Base-by-base conservation (phyloP, 345 rosid species). In the Syzygium aqueum region DNA sequence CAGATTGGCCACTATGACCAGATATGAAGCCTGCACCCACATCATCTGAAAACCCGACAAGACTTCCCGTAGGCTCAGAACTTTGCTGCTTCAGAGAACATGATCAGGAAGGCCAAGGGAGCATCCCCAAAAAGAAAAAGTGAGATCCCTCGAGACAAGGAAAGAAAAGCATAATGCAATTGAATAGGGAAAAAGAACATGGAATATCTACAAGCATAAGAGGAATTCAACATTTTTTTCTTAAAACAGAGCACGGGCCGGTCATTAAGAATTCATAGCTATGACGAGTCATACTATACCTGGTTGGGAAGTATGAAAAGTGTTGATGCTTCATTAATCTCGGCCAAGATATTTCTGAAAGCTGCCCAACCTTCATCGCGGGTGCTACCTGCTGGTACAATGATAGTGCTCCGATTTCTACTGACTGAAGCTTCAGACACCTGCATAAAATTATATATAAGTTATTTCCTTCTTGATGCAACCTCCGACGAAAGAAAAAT, bases 21-120 rank as follows among this genome's bases (percentile, higher is more conserved):
- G 99, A 92, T 90, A 97, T 97, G 91, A 97, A 97, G 86, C 99
- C 99, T 88, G 99, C 99, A 87, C 99, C 99, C 8, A 97, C 99
- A 90, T 97, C 99, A 92, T 97, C 97, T 15, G 99, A 97, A 85
- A 97, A 98, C 86, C 98, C 99, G 90, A 92, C 97, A 77, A 95
- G 85, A 85, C 88, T 95, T 91, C 95, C 98, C 85, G 95, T 90
- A 90, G 91, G 88, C 91, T 95, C 99, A 78, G 95, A 92, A 88
- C 89, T 89, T 91, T 94, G 95, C 99, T 95, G 96, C 86, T 89
- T 89, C 37, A 63, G 46, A 87, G 82, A 21, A 78, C 28, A 77
- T 65, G n/a, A 77, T 78, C 40, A 65, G 51, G 40, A 30, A 50
- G 23, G 23, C 56, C 61, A 61, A 51, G 43, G 77, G 27, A 49